Base-by-base conservation (phyloP, 768 basidiomycete species). In the Candolleomyces aberdarensis region DNA sequence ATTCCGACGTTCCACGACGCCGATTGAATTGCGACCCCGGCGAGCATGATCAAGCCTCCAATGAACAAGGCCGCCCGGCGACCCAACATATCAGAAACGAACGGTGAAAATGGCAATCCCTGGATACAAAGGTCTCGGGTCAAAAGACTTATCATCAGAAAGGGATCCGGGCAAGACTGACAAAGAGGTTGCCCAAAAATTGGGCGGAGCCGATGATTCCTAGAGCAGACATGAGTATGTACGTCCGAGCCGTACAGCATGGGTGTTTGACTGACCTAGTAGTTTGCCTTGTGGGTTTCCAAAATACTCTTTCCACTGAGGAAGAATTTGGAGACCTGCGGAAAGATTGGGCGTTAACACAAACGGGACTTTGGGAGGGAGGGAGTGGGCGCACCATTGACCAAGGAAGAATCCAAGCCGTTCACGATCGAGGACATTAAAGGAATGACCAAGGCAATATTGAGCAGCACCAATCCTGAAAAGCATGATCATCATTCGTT, bases 191-290 rank as follows among this genome's bases (percentile, higher is more conserved):
- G 17, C 86, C 86, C 50, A 87, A 78, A 60, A 77, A 79, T 69
- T 89, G 87, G 0, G 86, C 85, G 9, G 85, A 84, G 63, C 85
- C 87, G 60, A 90, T 83, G 43, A 89, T 68, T 40, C 86, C 86
- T 87, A 63, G 36, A 11, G 36, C 36, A 36, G 36, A 36, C 15
- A n/a, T 17, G 47, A 52, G 55, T 20, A 31, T 20, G 53, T 7
- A 48, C 48, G 31, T n/a, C 62, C 19, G 17, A 48, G 20, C 9
- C 3, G 29, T 43, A 46, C 43, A 44, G 15, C 57, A 22, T 26
- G 43, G 43, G 48, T 10, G 9, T 44, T 22, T 14, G 2, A 59
- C 49, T 14, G 56, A 83, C 86, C 86, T 56, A 88, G 67, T 15
- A 71, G 75, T 65, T 75, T 79, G 3, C 84, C 83, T 46, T 74